phyloP scores from a whole-genome alignment of 345 rosid species.

The Schrenkiella parvula region DNA sequence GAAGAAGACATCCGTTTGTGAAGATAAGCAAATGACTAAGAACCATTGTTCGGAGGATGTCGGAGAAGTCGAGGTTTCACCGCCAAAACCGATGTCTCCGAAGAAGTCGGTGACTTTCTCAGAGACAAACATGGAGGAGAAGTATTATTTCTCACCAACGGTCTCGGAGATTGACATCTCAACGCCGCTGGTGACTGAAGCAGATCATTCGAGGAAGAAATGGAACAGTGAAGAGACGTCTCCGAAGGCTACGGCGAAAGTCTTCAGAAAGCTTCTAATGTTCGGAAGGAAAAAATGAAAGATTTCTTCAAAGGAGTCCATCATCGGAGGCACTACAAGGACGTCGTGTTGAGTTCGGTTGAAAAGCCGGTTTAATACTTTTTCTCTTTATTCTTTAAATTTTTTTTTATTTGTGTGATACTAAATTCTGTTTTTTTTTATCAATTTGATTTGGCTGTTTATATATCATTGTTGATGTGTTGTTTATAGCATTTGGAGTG shows the following conservation, averaged over 20 bases:
- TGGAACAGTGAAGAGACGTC: slow-evolving; percentile 71
- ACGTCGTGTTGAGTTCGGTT: not conserved
- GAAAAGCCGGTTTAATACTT: not conserved
- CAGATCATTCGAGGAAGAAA: slow-evolving; percentile 76
- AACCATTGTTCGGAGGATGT: slow-evolving; percentile 19
- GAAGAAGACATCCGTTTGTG: slow-evolving; percentile 27
- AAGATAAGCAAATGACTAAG: slow-evolving; percentile 30
- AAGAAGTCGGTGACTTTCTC: slow-evolving; percentile 34
- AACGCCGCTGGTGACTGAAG: slow-evolving; percentile 54
- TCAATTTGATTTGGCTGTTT: slow-evolving; percentile 20
- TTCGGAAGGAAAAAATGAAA: slow-evolving; percentile 58
- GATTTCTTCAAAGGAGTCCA: not conserved
- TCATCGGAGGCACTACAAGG: not conserved
- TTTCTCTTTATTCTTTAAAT: not conserved
- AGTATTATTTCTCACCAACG: slow-evolving; percentile 31
- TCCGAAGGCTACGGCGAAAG: slow-evolving; percentile 72
- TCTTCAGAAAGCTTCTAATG: slow-evolving; percentile 80
- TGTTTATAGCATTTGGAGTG: slow-evolving; percentile 13
- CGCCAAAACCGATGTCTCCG: slow-evolving; percentile 35
- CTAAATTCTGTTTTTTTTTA: not conserved
- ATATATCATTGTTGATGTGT: slow-evolving; percentile 1
- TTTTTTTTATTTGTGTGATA: slow-evolving; percentile 16
- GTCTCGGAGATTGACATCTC: slow-evolving; percentile 58
- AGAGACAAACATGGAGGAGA: slow-evolving; percentile 34
- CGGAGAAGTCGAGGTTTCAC: slow-evolving; percentile 28